phyloP scores from a whole-genome alignment of 495 filamentous ascomycete genomes.

The Penicillium crystallinum region DNA sequence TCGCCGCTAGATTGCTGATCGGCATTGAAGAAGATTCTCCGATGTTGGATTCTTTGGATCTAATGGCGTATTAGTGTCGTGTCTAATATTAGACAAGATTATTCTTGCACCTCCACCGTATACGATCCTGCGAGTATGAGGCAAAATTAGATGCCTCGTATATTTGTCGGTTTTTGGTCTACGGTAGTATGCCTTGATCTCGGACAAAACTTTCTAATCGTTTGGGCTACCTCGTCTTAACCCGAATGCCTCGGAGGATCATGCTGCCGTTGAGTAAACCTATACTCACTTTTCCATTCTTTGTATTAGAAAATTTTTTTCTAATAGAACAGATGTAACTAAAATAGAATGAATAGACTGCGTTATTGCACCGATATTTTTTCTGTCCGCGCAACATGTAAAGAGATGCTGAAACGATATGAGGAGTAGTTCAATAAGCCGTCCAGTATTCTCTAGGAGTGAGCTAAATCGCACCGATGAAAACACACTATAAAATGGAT shows the following conservation, averaged over 20 bases:
- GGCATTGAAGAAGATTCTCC: background rate
- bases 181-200: background rate
- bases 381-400: too few relatives aligned
- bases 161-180: background rate
- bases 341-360: background rate
- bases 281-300: too few relatives aligned
- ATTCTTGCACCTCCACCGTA: too few relatives aligned
- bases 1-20: background rate
- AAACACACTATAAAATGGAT: background rate
- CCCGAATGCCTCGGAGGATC: too few relatives aligned
- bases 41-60: background rate
- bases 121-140: too few relatives aligned
- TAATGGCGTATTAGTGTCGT: background rate
- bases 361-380: background rate
- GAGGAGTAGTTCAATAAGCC: too few relatives aligned
- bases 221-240: background rate
- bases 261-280: too few relatives aligned
- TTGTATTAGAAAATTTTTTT: too few relatives aligned
- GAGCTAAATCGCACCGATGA: background rate
- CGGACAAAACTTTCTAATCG: background rate
- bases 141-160: background rate
- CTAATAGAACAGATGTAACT: too few relatives aligned
- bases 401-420: too few relatives aligned
- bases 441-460: background rate
- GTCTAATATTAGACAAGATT: too few relatives aligned